Conservation (phyloP, 371 early-diverging fungal genomes). For the Syncephalastrum sp. region DNA sequence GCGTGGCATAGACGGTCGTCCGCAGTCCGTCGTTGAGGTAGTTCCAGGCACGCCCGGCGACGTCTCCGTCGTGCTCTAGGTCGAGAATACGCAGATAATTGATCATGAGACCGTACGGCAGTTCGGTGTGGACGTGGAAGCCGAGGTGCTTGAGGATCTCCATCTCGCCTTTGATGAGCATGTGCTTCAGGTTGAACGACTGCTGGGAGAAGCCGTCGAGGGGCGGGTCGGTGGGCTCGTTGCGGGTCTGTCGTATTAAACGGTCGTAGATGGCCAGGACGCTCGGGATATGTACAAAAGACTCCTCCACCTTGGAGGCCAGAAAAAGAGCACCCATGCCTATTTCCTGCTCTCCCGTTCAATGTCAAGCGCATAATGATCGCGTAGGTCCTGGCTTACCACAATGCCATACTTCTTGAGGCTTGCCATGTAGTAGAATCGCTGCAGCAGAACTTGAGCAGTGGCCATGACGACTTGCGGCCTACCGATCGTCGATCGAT, state of each 20-base stretch:
- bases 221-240: conserved; percentile 45
- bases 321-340: conserved; percentile 86
- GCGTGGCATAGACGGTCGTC: conserved; percentile 79
- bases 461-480: conserved; percentile 95
- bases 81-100: conserved; percentile 87
- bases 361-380: neutral
- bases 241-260: conserved; percentile 58
- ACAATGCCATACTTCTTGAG: conserved; percentile 67
- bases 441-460: conserved; percentile 92
- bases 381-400: conserved; percentile 42
- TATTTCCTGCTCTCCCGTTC: conserved; percentile 55
- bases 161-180: conserved; percentile 80
- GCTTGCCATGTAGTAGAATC: conserved; percentile 86
- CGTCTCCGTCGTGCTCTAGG: conserved; percentile 66
- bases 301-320: conserved; percentile 91
- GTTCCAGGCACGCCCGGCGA: conserved; percentile 87
- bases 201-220: conserved; percentile 64
- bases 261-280: conserved; percentile 79
- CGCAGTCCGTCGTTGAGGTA: conserved; percentile 85
- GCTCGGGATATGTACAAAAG: conserved; percentile 70
- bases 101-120: conserved; percentile 91
- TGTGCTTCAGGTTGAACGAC: conserved; percentile 76
- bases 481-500: conserved; percentile 34
- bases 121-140: conserved; percentile 94
- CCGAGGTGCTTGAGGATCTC: conserved; percentile 83